These are phyloP conservation scores for Stachybotrys elegans DNA, from an alignment of 2,329 filamentous ascomycete genomes.

Conservation along the genomic window DNA sequence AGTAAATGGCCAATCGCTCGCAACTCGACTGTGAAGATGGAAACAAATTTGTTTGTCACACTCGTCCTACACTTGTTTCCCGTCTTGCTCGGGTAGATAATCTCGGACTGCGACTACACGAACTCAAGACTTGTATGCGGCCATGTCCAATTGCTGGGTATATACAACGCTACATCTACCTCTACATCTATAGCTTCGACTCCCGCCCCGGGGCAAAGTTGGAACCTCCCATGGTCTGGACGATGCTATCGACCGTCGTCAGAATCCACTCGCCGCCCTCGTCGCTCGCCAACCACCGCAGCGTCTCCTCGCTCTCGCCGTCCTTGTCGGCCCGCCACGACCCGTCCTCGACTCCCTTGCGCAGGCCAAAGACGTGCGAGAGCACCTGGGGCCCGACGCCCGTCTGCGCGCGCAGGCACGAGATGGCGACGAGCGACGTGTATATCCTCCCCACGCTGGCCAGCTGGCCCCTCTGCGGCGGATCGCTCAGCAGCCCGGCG, in stretches of 20 bases:
- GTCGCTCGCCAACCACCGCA: slow-evolving; percentile 37
- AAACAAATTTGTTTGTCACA: too few species aligned
- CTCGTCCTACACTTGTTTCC: too few species aligned
- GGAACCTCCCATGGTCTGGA: slow-evolving; percentile 38
- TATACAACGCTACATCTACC: too few species aligned
- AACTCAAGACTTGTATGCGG: background rate
- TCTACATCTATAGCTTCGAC: slow-evolving; percentile 11
- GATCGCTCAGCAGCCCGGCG: slow-evolving; percentile 67
- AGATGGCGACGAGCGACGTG: slow-evolving; percentile 68
- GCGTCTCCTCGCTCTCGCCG: slow-evolving; percentile 26
- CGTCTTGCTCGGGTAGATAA: too few species aligned
- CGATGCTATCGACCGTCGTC: slow-evolving; percentile 37
- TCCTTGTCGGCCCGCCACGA: slow-evolving; percentile 34
- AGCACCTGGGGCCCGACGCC: slow-evolving; percentile 79
- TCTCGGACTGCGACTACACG: too few species aligned
- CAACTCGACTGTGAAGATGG: too few species aligned
- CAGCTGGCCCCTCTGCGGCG: slow-evolving; percentile 38
- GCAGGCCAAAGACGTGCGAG: slow-evolving; percentile 74
- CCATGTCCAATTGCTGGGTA: too few species aligned
- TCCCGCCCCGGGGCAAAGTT: slow-evolving; percentile 26
- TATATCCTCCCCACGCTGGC: slow-evolving; percentile 61
- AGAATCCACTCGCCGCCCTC: slow-evolving; percentile 44
- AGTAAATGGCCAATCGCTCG: too few species aligned
- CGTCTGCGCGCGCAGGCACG: slow-evolving; percentile 72
- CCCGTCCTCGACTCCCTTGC: slow-evolving; percentile 70